Evolutionary conservation across 768 basidiomycete genomes (phyloP).

Genomic region (Lactarius quietus): DNA sequence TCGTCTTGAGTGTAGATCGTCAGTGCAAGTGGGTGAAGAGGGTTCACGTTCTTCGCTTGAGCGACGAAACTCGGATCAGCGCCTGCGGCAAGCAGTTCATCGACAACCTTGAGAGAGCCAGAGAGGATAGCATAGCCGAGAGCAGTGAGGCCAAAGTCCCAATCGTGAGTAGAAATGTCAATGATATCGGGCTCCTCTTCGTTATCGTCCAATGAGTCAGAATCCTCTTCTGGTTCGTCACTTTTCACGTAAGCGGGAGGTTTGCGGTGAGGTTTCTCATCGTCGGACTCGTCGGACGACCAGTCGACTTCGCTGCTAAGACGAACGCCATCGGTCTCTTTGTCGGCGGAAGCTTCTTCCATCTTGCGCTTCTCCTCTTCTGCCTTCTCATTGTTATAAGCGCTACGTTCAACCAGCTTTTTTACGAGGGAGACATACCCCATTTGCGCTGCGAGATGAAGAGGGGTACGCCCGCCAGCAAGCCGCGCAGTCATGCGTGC

Average conservation of each 20-base stretch:
- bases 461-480: conserved; percentile 51
- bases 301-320: conserved; percentile 28
- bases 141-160: conserved; percentile 55
- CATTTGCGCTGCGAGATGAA: conserved; percentile 56
- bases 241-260: conserved; percentile 29
- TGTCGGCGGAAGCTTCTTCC: conserved; percentile 16
- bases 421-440: conserved; percentile 41
- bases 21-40: conserved; percentile 32
- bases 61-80: conserved; percentile 43
- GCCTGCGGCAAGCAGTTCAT: conserved; percentile 45
- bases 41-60: conserved; percentile 28
- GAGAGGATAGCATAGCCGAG: conserved; percentile 50
- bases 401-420: conserved; percentile 52
- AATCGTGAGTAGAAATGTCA: conserved; percentile 51
- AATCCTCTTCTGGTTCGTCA: conserved; percentile 28
- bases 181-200: conserved; percentile 51
- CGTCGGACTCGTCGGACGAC: conserved; percentile 20
- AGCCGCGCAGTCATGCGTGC: conserved; percentile 54
- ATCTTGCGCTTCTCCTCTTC: conserved; percentile 28
- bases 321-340: conserved; percentile 18
- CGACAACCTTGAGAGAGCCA: conserved; percentile 43
- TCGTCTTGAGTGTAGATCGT: conserved; percentile 30
- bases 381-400: conserved; percentile 30
- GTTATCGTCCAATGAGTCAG: conserved; percentile 47
- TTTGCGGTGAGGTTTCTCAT: conserved; percentile 24